Conservation (phyloP, 805 yeast genomes). For the Ogataea henricii region DNA sequence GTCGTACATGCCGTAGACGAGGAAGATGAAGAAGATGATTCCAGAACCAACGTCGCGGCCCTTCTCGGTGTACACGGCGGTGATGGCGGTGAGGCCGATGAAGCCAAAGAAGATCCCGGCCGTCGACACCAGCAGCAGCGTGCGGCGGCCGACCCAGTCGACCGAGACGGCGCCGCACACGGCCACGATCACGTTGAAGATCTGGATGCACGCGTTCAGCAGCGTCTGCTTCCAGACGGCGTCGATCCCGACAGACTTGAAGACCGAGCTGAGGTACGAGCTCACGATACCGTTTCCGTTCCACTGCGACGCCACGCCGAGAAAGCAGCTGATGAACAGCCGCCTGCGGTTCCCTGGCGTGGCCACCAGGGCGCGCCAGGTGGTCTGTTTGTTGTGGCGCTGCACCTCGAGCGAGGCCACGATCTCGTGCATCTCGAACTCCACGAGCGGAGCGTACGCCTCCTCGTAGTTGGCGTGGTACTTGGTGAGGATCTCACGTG, state of each 20-base stretch:
- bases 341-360: slow-evolving; percentile 44
- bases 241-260: slow-evolving; percentile 55
- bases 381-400: slow-evolving; percentile 32
- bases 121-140: slow-evolving; percentile 38
- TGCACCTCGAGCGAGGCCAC: slow-evolving; percentile 35
- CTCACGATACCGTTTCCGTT: slow-evolving; percentile 49
- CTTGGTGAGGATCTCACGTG: slow-evolving; percentile 34
- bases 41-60: slow-evolving; percentile 47
- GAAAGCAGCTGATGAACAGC: slow-evolving; percentile 32
- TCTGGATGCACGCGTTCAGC: slow-evolving; percentile 53
- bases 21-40: slow-evolving; percentile 54
- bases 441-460: slow-evolving; percentile 34
- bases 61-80: slow-evolving; percentile 47
- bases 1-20: slow-evolving; percentile 45
- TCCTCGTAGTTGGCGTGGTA: slow-evolving; percentile 40
- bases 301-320: slow-evolving; percentile 38
- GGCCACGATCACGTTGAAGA: slow-evolving; percentile 44
- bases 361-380: slow-evolving; percentile 37
- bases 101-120: slow-evolving; percentile 40
- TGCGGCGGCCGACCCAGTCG: slow-evolving; percentile 39
- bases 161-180: slow-evolving; percentile 33
- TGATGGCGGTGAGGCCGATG: slow-evolving; percentile 46
- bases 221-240: slow-evolving; percentile 45
- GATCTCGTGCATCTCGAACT: slow-evolving; percentile 38
- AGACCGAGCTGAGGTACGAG: slow-evolving; percentile 47